Evolutionary conservation across 2,329 filamentous ascomycete species (phyloP), one percentile per base, ranked within the genome.

Genomic region (Sphaerulina populicola): DNA sequence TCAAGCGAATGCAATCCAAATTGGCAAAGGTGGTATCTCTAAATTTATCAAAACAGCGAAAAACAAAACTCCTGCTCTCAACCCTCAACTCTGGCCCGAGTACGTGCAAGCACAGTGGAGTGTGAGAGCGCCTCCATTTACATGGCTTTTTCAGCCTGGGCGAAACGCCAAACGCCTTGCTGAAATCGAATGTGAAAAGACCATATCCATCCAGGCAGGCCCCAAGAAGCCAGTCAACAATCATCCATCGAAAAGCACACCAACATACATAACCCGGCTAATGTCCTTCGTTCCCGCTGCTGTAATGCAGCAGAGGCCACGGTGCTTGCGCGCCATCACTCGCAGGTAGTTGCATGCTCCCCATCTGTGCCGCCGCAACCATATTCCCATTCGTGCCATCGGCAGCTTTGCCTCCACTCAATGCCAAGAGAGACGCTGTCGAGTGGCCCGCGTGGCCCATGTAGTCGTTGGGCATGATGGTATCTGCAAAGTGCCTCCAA

Each of bases 401-500:
- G 11, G 40, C 47, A n/a, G 44, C 11, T 37, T 54, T 56, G n/a
- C 45, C 53, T 23, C 47, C 47, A 27, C 49, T 47, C 27, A 60
- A 46, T 23, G 50, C 47, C 53, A 56, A 56, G 21, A 60, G 47
- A 5, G 41, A 46, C 8, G 46, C 48, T 6, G 54, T 46, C 8
- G 54, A 49, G 36, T 53, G 47, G 18, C 55, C 53, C 21, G 59
- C 58, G 23, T 55, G 51, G 4, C 49, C 55, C 23, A 27, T 27
- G 29, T 42, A 45, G 7, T 58, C 52, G 44, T 52, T 56, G 11
- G 41, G 55, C 47, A 60, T 60, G 57, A 66, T 62, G 23, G 58
- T 53, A 42, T 63, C 60, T 7, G 64, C 55, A 47, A 66, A 68
- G 23, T 62, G 57, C 15, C 62, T 58, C 65, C 65, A 68, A 1